Evolutionary conservation across 2,329 filamentous ascomycete genomes (phyloP), one percentile per base, ranked within the genome.

Genomic region (Apiospora aurea): DNA sequence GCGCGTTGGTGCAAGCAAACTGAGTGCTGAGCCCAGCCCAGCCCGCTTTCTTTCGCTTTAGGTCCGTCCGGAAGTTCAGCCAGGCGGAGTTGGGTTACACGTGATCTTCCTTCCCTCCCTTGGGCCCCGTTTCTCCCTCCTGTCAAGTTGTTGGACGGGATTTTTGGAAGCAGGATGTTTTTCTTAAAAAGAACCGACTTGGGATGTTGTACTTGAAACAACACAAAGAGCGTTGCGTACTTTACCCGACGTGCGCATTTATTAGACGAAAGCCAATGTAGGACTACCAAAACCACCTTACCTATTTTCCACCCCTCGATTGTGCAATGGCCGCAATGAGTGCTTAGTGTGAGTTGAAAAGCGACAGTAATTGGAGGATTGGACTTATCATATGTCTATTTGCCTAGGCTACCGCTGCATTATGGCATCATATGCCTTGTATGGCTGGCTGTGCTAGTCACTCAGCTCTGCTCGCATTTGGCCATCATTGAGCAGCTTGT

Each of bases 61-160:
- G 57, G 57, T n/a, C 57, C 57, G 57, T 64, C 57, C 57, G 34
- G 57, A 64, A 34, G 34, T 64, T 64, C 57, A 64, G 57, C 57
- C 57, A 64, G 57, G 57, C 57, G 57, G 57, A 34, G 57, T 38
- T 64, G 57, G 57, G 34, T 64, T 41, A 64, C 57, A 64, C 57
- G 57, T 64, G 57, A 64, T 64, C 57, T 64, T 64, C 18, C 21
- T 16, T 64, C 57, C 38, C n/a, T 29, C 34, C 34, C 24, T 57
- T 18, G 51, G 51, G 53, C 41, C 51, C 51, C 51, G 26, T 34
- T 29, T 57, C 51, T 34, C 51, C 26, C 51, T 29, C 47, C 21
- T 57, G 14, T n/a, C n/a, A n/a, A n/a, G n/a, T n/a, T 16, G 51
- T 18, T 38, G 34, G 34, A 38, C 29, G 53, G 53, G 26, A 41